Conservation (phyloP, 2,329 filamentous ascomycete genomes). For the Hypoxylon rubiginosum region DNA sequence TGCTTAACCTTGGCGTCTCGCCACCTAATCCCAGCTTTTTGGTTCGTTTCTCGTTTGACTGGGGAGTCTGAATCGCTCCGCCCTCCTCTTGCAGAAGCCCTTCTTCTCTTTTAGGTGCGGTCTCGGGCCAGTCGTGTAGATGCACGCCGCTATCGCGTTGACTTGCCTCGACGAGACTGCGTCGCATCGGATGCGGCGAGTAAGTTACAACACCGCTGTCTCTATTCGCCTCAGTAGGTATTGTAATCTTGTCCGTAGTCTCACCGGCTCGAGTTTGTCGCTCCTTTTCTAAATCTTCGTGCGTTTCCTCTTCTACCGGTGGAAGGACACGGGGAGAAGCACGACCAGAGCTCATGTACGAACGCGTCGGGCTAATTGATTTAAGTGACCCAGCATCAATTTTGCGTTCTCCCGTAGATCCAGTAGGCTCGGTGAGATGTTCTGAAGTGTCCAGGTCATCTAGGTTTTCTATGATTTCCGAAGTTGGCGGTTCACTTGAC, state of each 20-base stretch:
- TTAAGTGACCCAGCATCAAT: constrained; percentile 12
- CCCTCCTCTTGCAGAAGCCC: constrained; percentile 58
- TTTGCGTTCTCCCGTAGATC: constrained; percentile 47
- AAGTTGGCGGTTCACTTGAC: constrained; percentile 30
- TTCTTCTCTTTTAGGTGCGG: constrained; percentile 44
- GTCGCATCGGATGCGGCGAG: constrained; percentile 59
- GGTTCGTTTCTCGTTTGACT: constrained; percentile 48
- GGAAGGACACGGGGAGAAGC: constrained; percentile 62
- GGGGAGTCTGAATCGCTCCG: constrained; percentile 55
- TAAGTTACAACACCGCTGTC: constrained; percentile 65
- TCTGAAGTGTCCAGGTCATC: constrained; percentile 50
- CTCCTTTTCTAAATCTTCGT: constrained; percentile 60
- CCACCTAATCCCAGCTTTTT: constrained; percentile 45
- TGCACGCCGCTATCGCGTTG: constrained; percentile 70
- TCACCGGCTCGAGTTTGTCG: constrained; percentile 39
- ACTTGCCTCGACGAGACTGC: constrained; percentile 51
- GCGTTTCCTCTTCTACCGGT: constrained; percentile 65
- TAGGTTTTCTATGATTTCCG: constrained; percentile 47
- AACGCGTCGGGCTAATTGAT: constrained; percentile 43
- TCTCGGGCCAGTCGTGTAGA: constrained; percentile 62
- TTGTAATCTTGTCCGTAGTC: constrained; percentile 28
- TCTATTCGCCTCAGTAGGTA: constrained; percentile 57
- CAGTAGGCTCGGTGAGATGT: constrained; percentile 27
- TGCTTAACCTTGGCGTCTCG: constrained; percentile 47
- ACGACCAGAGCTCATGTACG: constrained; percentile 57